Conservation (phyloP, 306 rosid species). For the Medicago ruthenica region DNA sequence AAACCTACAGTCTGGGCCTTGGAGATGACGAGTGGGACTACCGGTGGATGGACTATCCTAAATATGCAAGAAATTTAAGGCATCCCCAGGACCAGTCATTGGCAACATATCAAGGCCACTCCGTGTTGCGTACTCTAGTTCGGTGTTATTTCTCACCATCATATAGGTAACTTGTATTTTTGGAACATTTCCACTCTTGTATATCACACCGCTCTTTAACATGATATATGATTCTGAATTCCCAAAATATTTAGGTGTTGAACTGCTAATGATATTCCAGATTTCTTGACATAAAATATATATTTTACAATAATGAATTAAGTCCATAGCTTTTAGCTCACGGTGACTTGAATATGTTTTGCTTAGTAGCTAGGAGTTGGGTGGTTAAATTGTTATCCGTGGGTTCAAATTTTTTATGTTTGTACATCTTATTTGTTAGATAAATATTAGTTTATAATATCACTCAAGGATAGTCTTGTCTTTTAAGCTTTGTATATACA, state of each 20-base stretch:
- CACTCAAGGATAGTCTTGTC: no score
- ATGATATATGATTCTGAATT: conserved; percentile 5
- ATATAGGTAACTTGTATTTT: conserved; percentile 59
- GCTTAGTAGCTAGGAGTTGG: no score
- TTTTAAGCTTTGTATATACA: no score
- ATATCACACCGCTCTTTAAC: background rate
- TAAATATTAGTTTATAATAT: no score
- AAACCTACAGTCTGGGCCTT: conserved; percentile 49
- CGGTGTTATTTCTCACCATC: conserved; percentile 91
- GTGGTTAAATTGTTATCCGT: no score
- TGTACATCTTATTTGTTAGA: no score
- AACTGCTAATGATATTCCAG: background rate
- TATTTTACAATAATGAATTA: no score
- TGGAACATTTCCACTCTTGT: conserved; percentile 12
- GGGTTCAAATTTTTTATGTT: no score
- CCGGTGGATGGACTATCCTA: conserved; percentile 90
- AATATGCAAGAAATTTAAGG: conserved; percentile 55
- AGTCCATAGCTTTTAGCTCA: no score
- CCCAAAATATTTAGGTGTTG: background rate
- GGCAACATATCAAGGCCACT: conserved; percentile 84
- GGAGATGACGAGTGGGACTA: conserved; percentile 79
- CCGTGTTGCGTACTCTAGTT: conserved; percentile 78
- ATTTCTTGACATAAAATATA: no score
- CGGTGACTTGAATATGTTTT: no score
- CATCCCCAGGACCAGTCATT: conserved; percentile 79